Evolutionary conservation across 2,329 filamentous ascomycete species (phyloP), one percentile per base, ranked within the genome.

Genomic region (Neurospora sp.): DNA sequence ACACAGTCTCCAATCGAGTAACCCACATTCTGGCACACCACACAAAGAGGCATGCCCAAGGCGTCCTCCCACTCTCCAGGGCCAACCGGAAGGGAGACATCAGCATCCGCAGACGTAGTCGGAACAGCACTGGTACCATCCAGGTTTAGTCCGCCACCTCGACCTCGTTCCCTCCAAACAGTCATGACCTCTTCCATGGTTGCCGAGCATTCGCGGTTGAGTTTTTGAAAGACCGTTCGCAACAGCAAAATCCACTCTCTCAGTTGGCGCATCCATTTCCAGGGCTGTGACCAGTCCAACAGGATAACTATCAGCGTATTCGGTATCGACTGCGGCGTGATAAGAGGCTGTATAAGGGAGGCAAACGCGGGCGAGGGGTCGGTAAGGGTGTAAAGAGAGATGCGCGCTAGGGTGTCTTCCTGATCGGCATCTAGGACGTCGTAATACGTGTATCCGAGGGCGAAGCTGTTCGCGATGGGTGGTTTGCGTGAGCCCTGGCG

Each of bases 221-320:
- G 86, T 38, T 89, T 91, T 70, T 90, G 84, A 69, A 95, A 87
- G 13, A 96, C 90, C 17, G 89, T 90, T 71, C 91, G 89, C 74
- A 99, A 83, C 38, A 98, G 86, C 66, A 93, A 86, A 72, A 98
- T 89, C 96, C 96, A 99, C 78, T 91, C 91, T 77, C 93, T 88
- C 70, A 99, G 83, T 80, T 97, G 91, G 71, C 93, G 88, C 77
- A 97, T 86, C 93, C 96, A 99, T 73, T 89, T 84, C 89, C 96
- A 97, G 15, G 96, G 96, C 78, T 96, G 89, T 71, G 92, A 91
- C 96, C 96, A 99, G 82, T 97, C 94, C 62, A 99, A 85, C n/a
- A 99, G 84, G 76, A 99, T 89, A 72, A 97, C 92, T 73, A 98
- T 87, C 72, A 97, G 86, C 66, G 92, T 97, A 79, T 97, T 91